Conservation (phyloP, 1,139 yeast species). For the Candida sp. region DNA sequence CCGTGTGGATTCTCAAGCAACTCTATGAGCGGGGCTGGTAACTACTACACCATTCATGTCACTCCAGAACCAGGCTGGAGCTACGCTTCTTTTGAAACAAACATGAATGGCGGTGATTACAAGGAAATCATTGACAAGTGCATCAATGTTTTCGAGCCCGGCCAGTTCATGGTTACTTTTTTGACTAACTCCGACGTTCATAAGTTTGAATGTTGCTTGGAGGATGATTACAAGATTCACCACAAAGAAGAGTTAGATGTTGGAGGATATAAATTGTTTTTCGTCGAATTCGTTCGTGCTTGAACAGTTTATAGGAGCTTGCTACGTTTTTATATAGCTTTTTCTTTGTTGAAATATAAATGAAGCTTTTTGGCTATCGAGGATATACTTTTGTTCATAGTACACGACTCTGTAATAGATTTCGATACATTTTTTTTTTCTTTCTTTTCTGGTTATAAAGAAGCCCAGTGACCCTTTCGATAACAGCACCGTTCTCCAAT, state of each 20-base stretch:
- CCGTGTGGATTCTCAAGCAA: slow-evolving; percentile 98
- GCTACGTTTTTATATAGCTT: not conserved
- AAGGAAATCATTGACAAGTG: slow-evolving; percentile 5
- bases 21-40: slow-evolving; percentile 64
- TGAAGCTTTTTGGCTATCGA: not conserved
- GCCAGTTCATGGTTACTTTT: slow-evolving; percentile 7
- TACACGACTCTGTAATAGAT: not conserved
- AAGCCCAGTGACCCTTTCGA: not conserved
- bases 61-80: slow-evolving; percentile 97
- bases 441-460: not conserved
- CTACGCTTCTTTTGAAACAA: slow-evolving; percentile 95
- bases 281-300: slow-evolving; percentile 3
- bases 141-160: slow-evolving; percentile 6
- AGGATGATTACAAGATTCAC: slow-evolving; percentile 2
- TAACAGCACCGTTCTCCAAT: not conserved
- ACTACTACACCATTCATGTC: slow-evolving; percentile 90
- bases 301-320: not conserved
- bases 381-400: not conserved
- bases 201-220: slow-evolving; percentile 5
- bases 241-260: slow-evolving; percentile 6
- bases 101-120: slow-evolving; percentile 23
- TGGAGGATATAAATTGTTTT: slow-evolving; percentile 4
- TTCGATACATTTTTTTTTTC: not conserved
- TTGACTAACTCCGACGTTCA: slow-evolving; percentile 5
- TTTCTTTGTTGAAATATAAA: not conserved